Percentiles rank a stretch among this genome's conserved stretches.
phyloP scores from a whole-genome alignment of 2,329 filamentous ascomycete genomes.

The Colletotrichum aenigma region DNA sequence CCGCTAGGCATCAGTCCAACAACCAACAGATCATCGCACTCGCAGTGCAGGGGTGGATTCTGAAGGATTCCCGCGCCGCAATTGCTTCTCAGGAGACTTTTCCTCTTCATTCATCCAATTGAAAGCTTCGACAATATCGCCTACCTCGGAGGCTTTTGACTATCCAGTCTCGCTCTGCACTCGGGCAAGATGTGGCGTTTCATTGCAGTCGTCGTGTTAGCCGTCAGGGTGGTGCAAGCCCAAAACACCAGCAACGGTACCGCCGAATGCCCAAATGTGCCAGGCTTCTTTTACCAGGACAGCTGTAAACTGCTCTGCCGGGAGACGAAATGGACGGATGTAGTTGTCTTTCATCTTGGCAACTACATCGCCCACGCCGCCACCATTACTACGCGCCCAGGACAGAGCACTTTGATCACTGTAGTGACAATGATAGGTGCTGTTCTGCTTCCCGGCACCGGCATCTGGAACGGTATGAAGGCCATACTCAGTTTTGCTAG shows the following conservation, averaged over 20 bases:
- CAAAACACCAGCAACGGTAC: fast-evolving
- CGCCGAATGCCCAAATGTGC: neutral
- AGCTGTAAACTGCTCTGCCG: neutral
- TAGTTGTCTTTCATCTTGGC: neutral
- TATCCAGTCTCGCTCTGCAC: neutral
- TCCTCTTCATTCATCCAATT: neutral
- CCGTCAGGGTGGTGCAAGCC: neutral
- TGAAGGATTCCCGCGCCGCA: neutral
- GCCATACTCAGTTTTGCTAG: neutral
- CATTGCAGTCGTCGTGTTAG: neutral
- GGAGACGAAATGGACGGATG: neutral
- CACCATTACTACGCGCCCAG: neutral
- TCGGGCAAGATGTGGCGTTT: neutral
- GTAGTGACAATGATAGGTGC: neutral
- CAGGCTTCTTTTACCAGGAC: neutral
- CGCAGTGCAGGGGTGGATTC: neutral
- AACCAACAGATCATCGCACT: neutral
- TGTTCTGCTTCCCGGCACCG: neutral
- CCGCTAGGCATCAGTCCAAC: neutral
- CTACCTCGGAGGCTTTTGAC: neutral
- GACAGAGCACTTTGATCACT: neutral
- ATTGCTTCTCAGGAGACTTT: neutral
- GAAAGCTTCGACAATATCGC: fast-evolving
- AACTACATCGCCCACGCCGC: neutral
- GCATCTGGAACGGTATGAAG: neutral